Conservation (phyloP, 305 asterid genomes). For the Fraxinus latifolia region DNA sequence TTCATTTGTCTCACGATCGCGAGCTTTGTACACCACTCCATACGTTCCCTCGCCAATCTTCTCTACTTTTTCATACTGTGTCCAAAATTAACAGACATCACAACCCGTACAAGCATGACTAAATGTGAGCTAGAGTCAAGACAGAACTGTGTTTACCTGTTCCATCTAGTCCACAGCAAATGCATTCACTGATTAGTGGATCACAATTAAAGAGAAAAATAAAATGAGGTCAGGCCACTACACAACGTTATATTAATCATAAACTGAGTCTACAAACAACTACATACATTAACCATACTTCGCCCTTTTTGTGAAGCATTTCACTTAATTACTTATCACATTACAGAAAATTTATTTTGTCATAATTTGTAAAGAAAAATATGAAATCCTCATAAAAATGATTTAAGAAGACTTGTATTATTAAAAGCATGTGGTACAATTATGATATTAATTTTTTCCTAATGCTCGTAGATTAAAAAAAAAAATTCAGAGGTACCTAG, state of each 20-base stretch:
- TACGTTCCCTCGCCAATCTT: conserved; percentile 98
- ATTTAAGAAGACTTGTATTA: not conserved
- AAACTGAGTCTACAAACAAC: not conserved
- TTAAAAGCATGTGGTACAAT: not conserved
- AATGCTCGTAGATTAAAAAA: not conserved
- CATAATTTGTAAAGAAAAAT: not conserved
- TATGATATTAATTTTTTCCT: not conserved
- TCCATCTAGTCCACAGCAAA: not conserved
- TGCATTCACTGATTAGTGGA: not conserved
- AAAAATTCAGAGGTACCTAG: not conserved
- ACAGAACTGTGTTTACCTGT: not conserved
- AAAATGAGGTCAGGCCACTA: not conserved
- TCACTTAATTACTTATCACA: not conserved
- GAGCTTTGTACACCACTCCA: conserved; percentile 97
- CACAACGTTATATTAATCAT: not conserved
- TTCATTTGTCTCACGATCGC: conserved; percentile 78
- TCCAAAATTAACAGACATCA: not conserved
- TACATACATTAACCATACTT: not conserved
- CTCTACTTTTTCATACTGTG: conserved; percentile 91
- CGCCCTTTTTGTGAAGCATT: not conserved
- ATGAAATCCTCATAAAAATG: not conserved
- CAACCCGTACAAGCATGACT: not conserved
- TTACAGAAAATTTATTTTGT: not conserved
- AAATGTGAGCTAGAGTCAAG: not conserved
- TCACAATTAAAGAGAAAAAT: not conserved